These are phyloP conservation scores for Tetrapisispora namnaoensis DNA, from an alignment of 805 yeast species.

Conservation along the genomic window DNA sequence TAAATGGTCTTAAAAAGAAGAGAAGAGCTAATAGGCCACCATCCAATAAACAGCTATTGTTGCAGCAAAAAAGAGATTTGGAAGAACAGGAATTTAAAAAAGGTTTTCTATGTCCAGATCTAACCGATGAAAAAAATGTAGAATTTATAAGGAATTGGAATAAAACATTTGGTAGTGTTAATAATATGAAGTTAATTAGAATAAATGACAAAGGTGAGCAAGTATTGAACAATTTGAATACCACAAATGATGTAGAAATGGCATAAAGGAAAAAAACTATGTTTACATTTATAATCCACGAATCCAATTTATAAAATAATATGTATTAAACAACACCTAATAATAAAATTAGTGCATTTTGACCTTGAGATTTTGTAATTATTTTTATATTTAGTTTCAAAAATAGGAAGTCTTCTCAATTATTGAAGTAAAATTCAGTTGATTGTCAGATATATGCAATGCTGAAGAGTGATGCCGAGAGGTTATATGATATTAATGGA, in stretches of 20 bases:
- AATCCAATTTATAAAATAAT: neutral
- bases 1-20: slow-evolving; percentile 46
- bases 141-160: slow-evolving; percentile 62
- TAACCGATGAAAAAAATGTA: slow-evolving; percentile 52
- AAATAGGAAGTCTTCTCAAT: neutral
- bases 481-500: too few relatives aligned
- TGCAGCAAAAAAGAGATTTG: slow-evolving; percentile 51
- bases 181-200: slow-evolving; percentile 44
- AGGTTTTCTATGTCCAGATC: slow-evolving; percentile 68
- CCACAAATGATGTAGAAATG: slow-evolving; percentile 17
- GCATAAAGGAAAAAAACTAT: neutral
- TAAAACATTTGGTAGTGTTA: slow-evolving; percentile 70
- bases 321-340: neutral
- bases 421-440: neutral
- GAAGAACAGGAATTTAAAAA: slow-evolving; percentile 55
- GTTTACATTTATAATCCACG: neutral
- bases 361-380: neutral
- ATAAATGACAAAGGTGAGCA: slow-evolving; percentile 20
- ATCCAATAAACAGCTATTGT: slow-evolving; percentile 52
- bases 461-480: too few relatives aligned
- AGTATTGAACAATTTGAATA: slow-evolving; percentile 15
- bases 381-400: neutral
- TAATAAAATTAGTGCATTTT: slow-evolving; percentile 1
- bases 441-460: neutral
- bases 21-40: slow-evolving; percentile 89